Evolutionary conservation across 192 early-diverging fungal genomes (phyloP).

Genomic region (Linderina pennispora): DNA sequence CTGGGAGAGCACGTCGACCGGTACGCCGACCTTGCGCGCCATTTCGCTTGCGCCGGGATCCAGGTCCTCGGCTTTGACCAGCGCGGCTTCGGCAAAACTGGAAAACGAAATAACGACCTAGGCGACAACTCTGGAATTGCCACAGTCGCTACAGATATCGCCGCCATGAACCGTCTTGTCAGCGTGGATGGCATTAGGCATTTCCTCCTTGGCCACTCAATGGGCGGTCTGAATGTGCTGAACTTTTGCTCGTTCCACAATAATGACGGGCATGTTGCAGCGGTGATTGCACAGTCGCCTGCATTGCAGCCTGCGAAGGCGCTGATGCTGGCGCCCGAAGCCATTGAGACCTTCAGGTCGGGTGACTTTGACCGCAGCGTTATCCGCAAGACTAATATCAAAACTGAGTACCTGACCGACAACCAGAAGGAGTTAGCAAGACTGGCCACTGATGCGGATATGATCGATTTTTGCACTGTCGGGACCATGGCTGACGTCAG

Average conservation of each 20-base stretch:
- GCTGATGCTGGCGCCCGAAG: conserved; percentile 13
- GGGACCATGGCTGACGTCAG: conserved; percentile 27
- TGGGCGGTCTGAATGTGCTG: conserved; percentile 44
- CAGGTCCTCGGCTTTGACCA: conserved; percentile 52
- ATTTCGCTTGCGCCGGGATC: conserved; percentile 49
- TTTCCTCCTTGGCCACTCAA: conserved; percentile 56
- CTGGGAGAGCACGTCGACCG: conserved; percentile 58
- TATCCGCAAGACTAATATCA: conserved; percentile 24
- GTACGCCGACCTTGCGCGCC: conserved; percentile 46
- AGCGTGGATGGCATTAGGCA: conserved; percentile 33
- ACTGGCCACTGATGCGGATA: conserved; percentile 19
- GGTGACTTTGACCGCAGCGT: conserved; percentile 31
- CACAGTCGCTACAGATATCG: conserved; percentile 40
- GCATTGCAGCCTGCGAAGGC: conserved; percentile 26
- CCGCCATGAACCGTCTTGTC: conserved; percentile 23
- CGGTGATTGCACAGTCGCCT: conserved; percentile 34
- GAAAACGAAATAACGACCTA: conserved; percentile 26
- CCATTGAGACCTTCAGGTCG: conserved; percentile 12
- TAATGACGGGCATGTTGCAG: conserved; percentile 13
- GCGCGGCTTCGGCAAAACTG: conserved; percentile 57
- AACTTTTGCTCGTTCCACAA: conserved; percentile 20
- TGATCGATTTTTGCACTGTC: conserved; percentile 27
- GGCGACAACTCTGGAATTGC: conserved; percentile 44
- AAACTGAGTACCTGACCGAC: conserved; percentile 32
- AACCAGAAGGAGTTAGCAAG: conserved; percentile 25